Conservation (phyloP, 352 stramenopile genomes). For the Blastocystis sp. region DNA sequence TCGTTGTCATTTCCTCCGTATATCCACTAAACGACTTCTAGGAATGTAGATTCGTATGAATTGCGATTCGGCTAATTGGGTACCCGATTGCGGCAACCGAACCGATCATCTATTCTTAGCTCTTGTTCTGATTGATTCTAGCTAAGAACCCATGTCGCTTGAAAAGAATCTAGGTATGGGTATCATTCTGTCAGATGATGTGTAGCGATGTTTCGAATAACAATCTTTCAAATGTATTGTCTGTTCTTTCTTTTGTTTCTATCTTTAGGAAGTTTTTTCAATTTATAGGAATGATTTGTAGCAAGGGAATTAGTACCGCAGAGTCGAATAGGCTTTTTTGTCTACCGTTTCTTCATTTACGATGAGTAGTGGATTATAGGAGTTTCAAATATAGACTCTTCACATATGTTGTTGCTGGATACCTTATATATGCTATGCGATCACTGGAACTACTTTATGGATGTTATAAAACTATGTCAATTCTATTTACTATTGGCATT, state of each 20-base stretch:
- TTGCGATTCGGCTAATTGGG: too few relatives aligned
- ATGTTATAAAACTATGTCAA: not conserved
- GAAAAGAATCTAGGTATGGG: not conserved
- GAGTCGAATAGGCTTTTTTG: not conserved
- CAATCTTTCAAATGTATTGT: not conserved
- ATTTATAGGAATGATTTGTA: not conserved
- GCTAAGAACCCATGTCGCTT: not conserved
- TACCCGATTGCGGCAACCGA: too few relatives aligned
- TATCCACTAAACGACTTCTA: not conserved
- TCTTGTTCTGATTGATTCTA: too few relatives aligned
- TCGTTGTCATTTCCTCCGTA: not conserved
- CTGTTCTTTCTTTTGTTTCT: not conserved
- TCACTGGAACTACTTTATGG: slow-evolving; percentile 7
- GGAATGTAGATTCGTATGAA: not conserved
- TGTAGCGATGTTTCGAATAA: not conserved
- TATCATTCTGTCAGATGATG: not conserved
- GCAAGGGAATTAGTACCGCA: not conserved
- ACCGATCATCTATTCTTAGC: too few relatives aligned
- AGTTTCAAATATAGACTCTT: slow-evolving; percentile 14
- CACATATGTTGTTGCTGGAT: slow-evolving; percentile 10
- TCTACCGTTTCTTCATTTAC: slow-evolving; percentile 40
- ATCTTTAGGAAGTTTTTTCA: not conserved
- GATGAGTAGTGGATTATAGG: not conserved
- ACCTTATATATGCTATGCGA: not conserved
- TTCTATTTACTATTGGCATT: not conserved